Evolutionary conservation across 1,284 basidiomycete genomes (phyloP).

Genomic region (Pascua guehoae): DNA sequence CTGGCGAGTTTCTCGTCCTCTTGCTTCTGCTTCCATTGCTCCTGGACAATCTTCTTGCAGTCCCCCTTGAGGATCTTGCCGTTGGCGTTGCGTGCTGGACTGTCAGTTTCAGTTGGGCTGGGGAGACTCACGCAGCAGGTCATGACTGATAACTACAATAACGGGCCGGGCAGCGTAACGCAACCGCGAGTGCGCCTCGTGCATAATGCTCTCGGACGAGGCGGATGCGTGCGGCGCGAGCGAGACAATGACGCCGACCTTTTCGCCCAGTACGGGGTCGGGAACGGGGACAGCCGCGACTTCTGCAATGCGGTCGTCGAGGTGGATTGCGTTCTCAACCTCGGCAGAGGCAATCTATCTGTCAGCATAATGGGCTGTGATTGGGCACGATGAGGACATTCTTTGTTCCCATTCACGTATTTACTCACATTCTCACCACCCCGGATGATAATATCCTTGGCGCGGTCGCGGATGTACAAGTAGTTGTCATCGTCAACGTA

Average conservation of each 20-base stretch:
- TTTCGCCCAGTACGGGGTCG: conserved; percentile 33
- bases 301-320: conserved; percentile 32
- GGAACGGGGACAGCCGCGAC: conserved; percentile 40
- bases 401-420: neutral
- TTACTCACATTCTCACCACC: conserved; percentile 37
- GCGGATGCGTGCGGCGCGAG: conserved; percentile 16
- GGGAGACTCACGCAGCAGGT: conserved; percentile 16
- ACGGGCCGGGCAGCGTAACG: conserved; percentile 12
- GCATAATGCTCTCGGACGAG: conserved; percentile 6
- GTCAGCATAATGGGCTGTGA: too few species aligned
- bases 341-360: conserved; percentile 30
- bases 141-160: conserved; percentile 10
- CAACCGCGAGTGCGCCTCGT: conserved; percentile 8
- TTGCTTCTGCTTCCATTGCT: conserved; percentile 24
- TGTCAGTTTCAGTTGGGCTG: neutral
- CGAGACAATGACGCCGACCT: conserved; percentile 35
- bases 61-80: conserved; percentile 16
- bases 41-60: conserved; percentile 17
- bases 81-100: conserved; percentile 11
- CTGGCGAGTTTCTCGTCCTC: neutral
- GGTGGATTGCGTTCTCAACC: conserved; percentile 41
- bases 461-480: conserved; percentile 39
- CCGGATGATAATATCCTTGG: conserved; percentile 42
- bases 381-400: neutral
- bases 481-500: conserved; percentile 35